A percentile compares a stretch with the other conserved stretches of the same genome.
Evolutionary conservation across 208 protist genomes (phyloP).

Genomic region (Hexamita inflata): DNA sequence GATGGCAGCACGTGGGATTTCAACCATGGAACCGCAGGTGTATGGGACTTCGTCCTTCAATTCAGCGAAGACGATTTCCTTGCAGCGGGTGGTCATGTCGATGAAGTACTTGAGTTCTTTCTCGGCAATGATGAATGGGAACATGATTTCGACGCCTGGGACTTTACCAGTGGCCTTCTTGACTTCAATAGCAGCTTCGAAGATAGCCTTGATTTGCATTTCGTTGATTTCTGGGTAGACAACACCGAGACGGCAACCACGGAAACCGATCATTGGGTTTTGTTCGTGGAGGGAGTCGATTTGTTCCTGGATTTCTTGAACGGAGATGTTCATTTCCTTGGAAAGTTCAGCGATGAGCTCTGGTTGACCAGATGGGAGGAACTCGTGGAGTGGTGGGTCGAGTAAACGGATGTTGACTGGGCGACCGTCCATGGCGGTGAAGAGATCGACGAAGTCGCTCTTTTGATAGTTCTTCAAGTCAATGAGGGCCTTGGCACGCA

Average conservation of each 20-base stretch:
- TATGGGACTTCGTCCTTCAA: conserved; percentile 53
- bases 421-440: conserved; percentile 62
- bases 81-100: conserved; percentile 54
- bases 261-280: conserved; percentile 79
- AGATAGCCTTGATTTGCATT: conserved; percentile 72
- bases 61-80: conserved; percentile 48
- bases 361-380: conserved; percentile 52
- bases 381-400: conserved; percentile 83
- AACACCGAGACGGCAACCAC: conserved; percentile 71
- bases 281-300: conserved; percentile 63
- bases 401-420: conserved; percentile 72
- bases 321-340: conserved; percentile 54
- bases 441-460: conserved; percentile 68
- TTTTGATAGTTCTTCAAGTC: conserved; percentile 66
- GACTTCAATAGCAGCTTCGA: conserved; percentile 62
- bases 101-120: conserved; percentile 61
- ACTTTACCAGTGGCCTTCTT: too few relatives aligned
- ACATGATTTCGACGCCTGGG: conserved; percentile 64
- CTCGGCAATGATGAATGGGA: conserved; percentile 63
- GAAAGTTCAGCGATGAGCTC: conserved; percentile 48
- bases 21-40: conserved; percentile 73
- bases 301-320: too few relatives aligned
- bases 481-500: conserved; percentile 53
- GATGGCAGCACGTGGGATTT: conserved; percentile 44
- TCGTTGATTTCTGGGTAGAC: conserved; percentile 74